phyloP scores from a whole-genome alignment of 768 basidiomycete species.

The Pulveroboletus sp. region DNA sequence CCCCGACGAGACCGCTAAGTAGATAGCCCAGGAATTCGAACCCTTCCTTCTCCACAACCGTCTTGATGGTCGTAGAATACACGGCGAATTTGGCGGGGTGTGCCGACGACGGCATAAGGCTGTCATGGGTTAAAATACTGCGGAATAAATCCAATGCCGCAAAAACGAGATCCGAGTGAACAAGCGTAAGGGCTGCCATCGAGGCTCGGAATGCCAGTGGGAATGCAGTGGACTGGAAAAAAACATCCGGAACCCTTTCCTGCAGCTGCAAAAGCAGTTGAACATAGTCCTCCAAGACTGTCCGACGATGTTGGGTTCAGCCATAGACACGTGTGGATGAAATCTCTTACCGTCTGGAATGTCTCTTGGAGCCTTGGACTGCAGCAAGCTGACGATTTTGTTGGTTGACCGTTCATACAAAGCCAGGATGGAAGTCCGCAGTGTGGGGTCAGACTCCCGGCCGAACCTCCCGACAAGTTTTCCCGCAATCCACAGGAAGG shows the following conservation, averaged over 20 bases:
- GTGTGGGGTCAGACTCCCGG: conserved; percentile 49
- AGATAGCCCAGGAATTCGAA: conserved; percentile 64
- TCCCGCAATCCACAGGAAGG: conserved; percentile 92
- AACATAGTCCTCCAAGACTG: conserved; percentile 93
- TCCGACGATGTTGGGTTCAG: conserved; percentile 2
- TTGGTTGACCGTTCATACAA: conserved; percentile 74
- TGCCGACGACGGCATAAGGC: conserved; percentile 46
- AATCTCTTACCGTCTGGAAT: conserved; percentile 84
- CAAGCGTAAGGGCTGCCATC: conserved; percentile 76
- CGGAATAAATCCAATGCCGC: conserved; percentile 79
- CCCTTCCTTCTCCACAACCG: conserved; percentile 66
- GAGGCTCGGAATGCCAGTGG: conserved; percentile 71
- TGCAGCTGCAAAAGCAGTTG: conserved; percentile 72
- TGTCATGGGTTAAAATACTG: conserved; percentile 70
- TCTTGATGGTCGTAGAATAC: conserved; percentile 60
- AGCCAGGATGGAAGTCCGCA: conserved; percentile 56
- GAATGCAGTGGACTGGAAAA: conserved; percentile 77
- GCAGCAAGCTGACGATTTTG: conserved; percentile 64
- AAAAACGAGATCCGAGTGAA: conserved; percentile 79
- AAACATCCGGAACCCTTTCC: conserved; percentile 64
- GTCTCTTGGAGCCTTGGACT: conserved; percentile 61
- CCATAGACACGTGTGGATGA: not conserved
- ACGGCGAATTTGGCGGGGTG: conserved; percentile 56
- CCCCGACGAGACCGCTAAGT: conserved; percentile 74
- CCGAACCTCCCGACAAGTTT: conserved; percentile 81